A percentile compares a stretch with the other conserved stretches of the same genome.
Evolutionary conservation across 495 filamentous ascomycete genomes (phyloP).

Genomic region (Hypoxylon trugodes): DNA sequence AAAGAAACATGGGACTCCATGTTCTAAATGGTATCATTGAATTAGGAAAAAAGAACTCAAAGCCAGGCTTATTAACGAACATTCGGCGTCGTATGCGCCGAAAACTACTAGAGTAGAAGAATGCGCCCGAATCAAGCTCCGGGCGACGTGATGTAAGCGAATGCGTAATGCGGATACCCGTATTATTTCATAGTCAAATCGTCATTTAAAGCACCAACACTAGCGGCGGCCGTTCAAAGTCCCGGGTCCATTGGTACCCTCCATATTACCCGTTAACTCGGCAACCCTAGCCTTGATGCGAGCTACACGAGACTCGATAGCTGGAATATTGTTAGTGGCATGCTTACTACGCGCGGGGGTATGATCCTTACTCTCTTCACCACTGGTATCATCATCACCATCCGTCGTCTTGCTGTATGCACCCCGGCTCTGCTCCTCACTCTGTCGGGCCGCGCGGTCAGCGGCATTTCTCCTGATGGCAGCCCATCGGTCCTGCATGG

Average conservation of each 20-base stretch:
- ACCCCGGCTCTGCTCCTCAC: conserved; percentile 68
- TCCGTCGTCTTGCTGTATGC: conserved; percentile 64
- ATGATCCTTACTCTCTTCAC: conserved; percentile 86
- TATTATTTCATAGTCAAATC: conserved; percentile 24
- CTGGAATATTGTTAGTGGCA: conserved; percentile 58
- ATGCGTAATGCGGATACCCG: conserved; percentile 20
- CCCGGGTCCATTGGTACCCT: conserved; percentile 48
- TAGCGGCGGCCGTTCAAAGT: conserved; percentile 45
- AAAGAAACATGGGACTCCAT: conserved; percentile 29
- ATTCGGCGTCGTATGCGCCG: neutral
- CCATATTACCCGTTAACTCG: conserved; percentile 87
- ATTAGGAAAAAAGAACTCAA: conserved; percentile 27
- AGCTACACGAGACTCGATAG: conserved; percentile 94
- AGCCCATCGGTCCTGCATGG: conserved; percentile 82
- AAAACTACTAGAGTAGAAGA: conserved; percentile 10
- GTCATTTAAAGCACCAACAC: conserved; percentile 37
- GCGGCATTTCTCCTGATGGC: conserved; percentile 95
- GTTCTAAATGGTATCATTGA: conserved; percentile 49
- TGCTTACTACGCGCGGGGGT: neutral
- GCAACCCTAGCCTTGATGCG: conserved; percentile 98
- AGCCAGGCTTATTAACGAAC: conserved; percentile 23
- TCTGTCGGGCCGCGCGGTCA: conserved; percentile 70
- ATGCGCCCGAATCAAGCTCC: conserved; percentile 11
- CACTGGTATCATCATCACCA: conserved; percentile 83
- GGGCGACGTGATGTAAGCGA: conserved; percentile 10